Conservation (phyloP, 176 grass and related monocot species). For the Saccharum spontaneum region DNA sequence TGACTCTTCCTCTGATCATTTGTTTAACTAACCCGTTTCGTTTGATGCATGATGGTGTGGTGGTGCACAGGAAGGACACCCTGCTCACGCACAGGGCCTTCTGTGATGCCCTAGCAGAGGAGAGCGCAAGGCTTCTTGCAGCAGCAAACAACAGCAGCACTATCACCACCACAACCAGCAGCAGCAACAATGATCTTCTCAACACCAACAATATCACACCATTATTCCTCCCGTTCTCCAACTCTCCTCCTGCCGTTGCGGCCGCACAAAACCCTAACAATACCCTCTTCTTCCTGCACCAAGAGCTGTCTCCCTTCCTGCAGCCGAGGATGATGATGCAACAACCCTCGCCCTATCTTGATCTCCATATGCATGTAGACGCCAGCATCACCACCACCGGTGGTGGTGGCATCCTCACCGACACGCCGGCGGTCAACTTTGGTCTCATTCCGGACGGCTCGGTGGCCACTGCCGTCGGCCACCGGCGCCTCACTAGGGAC, state of each 20-base stretch:
- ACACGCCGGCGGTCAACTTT: conserved; percentile 14
- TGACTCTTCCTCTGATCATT: not conserved
- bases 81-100: conserved; percentile 95
- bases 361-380: conserved; percentile 20
- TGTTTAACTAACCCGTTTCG: not conserved
- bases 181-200: conserved; percentile 5
- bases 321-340: conserved; percentile 4
- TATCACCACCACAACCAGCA: conserved; percentile 21
- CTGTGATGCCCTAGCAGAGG: conserved; percentile 97
- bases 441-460: conserved; percentile 37
- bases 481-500: conserved; percentile 63
- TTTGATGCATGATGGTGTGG: not conserved
- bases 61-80: conserved; percentile 83
- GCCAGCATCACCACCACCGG: not conserved
- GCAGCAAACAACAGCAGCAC: conserved; percentile 33
- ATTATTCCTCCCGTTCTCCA: conserved; percentile 56
- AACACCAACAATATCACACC: conserved; percentile 29
- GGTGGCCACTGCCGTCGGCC: conserved; percentile 28
- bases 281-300: conserved; percentile 45
- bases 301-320: conserved; percentile 32
- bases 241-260: not conserved
- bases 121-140: conserved; percentile 77
- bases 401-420: not conserved
- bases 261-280: conserved; percentile 31
- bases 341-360: conserved; percentile 29